A percentile compares a stretch with the other conserved stretches of the same genome.
These are phyloP conservation scores for Vanderwaltozyma polyspora DNA, from an alignment of 805 yeast species.

Conservation along the genomic window DNA sequence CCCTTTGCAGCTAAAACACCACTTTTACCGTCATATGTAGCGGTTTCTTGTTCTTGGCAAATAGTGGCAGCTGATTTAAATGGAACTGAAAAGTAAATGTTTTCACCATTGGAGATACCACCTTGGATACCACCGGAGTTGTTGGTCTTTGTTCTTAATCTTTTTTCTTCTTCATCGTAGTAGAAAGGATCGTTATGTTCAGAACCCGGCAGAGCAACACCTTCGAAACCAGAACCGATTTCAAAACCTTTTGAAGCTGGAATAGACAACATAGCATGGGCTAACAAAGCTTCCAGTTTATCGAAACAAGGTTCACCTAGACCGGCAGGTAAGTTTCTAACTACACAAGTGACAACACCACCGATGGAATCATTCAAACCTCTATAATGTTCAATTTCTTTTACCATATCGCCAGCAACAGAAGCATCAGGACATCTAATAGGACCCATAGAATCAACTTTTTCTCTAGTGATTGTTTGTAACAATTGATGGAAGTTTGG, in stretches of 20 bases:
- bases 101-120: constrained; percentile 93
- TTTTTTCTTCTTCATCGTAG: constrained; percentile 45
- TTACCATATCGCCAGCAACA: constrained; percentile 68
- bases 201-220: constrained; percentile 84
- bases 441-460: constrained; percentile 80
- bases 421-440: constrained; percentile 83
- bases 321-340: constrained; percentile 90
- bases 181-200: constrained; percentile 84
- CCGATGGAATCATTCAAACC: constrained; percentile 89
- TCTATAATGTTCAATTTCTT: constrained; percentile 76
- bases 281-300: constrained; percentile 86
- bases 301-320: constrained; percentile 97
- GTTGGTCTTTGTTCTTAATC: constrained; percentile 78
- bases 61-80: constrained; percentile 98
- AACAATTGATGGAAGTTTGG: constrained; percentile 56
- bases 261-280: constrained; percentile 95
- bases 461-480: constrained; percentile 71
- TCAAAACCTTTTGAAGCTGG: constrained; percentile 99
- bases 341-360: constrained; percentile 95
- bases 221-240: constrained; percentile 91
- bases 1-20: constrained; percentile 94
- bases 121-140: constrained; percentile 97
- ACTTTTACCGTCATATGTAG: constrained; percentile 75
- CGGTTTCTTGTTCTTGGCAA: constrained; percentile 81
- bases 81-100: constrained; percentile 87